Evolutionary conservation across 164 flowering plant genomes (phyloP), one percentile per base, ranked within the genome.

Genomic region (Macadamia integrifolia): DNA sequence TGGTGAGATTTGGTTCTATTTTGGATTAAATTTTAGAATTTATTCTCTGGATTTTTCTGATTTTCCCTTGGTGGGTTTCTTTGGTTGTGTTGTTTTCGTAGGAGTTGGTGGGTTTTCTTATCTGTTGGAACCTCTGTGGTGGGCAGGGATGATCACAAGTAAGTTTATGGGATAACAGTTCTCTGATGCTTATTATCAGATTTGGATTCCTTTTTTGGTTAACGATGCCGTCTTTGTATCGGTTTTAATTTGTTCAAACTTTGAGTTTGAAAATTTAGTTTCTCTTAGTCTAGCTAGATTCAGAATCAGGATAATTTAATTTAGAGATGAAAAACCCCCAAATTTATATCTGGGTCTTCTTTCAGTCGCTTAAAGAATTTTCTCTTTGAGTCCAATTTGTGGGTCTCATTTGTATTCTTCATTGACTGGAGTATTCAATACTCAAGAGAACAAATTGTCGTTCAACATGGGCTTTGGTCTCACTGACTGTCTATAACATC

Each of bases 41-140:
- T 28, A 28, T 30, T 49, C 50, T 1, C 2, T 73, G 74, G 69
- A 58, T 66, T 71, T 66, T 62, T 56, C 23, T 23, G 15, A 15
- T 23, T 61, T 75, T 29, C 53, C 40, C 72, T 14, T 52, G 65
- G 32, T 76, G 60, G 72, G 64, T 61, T 61, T 55, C 61, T 53
- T 0, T 74, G 65, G 66, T 74, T 71, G 46, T 49, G 71, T 15
- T 68, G 31, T 42, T 60, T 64, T 71, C 74, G 68, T 64, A 89
- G 97, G 97, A 67, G 79, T 81, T 78, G 97, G 95, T 48, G 93
- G 97, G 15, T 78, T 80, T 73, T 48, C 88, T 17, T 91, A 91
- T 82, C 82, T 89, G 9, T 63, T 84, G 66, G 97, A 91, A 80
- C 97, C 97, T 67, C 84, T 89, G 3, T 91, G 97, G 97, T 91